These are phyloP conservation scores for Vicia faba DNA, from an alignment of 306 rosid genomes.

Conservation along the genomic window DNA sequence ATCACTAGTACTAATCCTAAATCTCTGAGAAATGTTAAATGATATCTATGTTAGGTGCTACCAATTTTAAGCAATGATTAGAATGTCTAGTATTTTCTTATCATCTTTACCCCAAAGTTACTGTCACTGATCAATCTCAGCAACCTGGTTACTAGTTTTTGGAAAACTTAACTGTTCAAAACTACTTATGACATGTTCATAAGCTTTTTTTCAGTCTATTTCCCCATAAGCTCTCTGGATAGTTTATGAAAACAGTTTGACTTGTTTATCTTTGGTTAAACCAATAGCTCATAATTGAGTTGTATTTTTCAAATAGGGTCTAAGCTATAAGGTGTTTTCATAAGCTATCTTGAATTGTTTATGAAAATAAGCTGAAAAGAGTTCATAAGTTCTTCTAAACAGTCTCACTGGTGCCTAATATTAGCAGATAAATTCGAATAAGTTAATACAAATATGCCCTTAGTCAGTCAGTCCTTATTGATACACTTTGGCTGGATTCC, in stretches of 20 bases:
- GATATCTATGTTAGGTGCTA: background rate
- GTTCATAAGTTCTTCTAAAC: background rate
- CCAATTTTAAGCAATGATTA: background rate
- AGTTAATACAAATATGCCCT: background rate
- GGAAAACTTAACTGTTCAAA: conserved; percentile 1
- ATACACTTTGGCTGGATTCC: conserved; percentile 21
- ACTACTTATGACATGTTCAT: background rate
- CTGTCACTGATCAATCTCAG: background rate
- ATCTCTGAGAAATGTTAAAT: conserved; percentile 9
- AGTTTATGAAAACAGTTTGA: background rate
- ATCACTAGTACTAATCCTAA: background rate
- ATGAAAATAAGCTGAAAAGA: background rate
- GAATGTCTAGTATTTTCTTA: background rate
- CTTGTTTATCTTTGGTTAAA: background rate
- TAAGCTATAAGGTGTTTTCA: background rate
- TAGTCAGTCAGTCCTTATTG: conserved; percentile 13
- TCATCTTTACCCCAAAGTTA: background rate
- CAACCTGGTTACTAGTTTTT: conserved; percentile 17
- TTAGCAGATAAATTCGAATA: background rate
- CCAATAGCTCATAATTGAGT: background rate
- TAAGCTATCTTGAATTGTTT: background rate
- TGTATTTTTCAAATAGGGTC: background rate
- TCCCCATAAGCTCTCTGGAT: background rate
- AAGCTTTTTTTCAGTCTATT: background rate
- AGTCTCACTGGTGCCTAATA: background rate